These are phyloP conservation scores for Choanephora cucurbitarum DNA, from an alignment of 371 early-diverging fungal species.

Conservation along the genomic window DNA sequence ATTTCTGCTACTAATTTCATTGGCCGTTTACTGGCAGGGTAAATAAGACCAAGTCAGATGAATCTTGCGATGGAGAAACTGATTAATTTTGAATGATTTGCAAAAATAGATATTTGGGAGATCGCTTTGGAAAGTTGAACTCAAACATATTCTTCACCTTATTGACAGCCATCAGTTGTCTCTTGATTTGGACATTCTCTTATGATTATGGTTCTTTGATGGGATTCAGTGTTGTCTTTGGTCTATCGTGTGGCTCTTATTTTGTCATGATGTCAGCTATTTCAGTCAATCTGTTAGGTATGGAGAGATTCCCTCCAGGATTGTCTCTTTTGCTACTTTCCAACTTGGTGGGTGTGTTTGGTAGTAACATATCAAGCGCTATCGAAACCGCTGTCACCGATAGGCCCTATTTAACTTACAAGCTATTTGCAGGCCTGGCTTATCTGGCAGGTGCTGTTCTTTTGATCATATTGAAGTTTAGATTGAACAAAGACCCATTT, in stretches of 20 bases:
- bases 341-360: slow-evolving; percentile 34
- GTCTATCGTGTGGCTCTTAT: slow-evolving; percentile 60
- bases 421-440: slow-evolving; percentile 38
- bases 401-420: slow-evolving; percentile 34
- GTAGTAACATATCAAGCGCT: slow-evolving; percentile 42
- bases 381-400: slow-evolving; percentile 27
- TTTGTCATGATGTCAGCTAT: slow-evolving; percentile 41
- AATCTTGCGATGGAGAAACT: too few relatives aligned
- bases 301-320: slow-evolving; percentile 46
- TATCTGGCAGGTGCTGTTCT: slow-evolving; percentile 25
- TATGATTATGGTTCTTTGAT: slow-evolving; percentile 41
- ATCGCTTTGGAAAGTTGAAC: slow-evolving; percentile 60
- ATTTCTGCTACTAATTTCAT: slow-evolving; percentile 26
- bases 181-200: slow-evolving; percentile 67
- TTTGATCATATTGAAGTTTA: slow-evolving; percentile 28
- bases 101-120: slow-evolving; percentile 33
- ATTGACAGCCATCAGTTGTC: slow-evolving; percentile 46
- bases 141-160: slow-evolving; percentile 49
- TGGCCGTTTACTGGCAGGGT: slow-evolving; percentile 24
- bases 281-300: slow-evolving; percentile 32
- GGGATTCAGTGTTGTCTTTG: slow-evolving; percentile 57
- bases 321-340: slow-evolving; percentile 34
- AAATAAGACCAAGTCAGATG: too few relatives aligned
- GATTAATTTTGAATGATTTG: too few relatives aligned
- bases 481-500: slow-evolving; percentile 19